Conservation (phyloP, 108 stramenopile genomes). For the Cylindrotheca fusiformis region DNA sequence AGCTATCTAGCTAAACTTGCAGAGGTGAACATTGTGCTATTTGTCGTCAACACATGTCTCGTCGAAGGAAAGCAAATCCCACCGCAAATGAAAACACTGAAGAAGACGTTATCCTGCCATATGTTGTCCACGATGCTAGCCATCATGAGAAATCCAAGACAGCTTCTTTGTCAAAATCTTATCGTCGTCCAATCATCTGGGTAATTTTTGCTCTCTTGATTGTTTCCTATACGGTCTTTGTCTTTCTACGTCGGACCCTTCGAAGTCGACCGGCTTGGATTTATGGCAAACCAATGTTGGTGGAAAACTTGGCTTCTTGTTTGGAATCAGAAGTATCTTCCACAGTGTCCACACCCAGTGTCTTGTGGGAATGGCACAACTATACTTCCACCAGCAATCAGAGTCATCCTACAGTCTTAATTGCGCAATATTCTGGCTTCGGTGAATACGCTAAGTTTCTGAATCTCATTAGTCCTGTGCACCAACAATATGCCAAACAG, state of each 20-base stretch:
- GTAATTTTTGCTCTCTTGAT: too few relatives aligned
- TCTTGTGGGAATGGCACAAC: slow-evolving; percentile 13
- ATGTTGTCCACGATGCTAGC: too few relatives aligned
- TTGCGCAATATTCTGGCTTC: slow-evolving; percentile 37
- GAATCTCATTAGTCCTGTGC: slow-evolving; percentile 22
- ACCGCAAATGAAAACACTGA: too few relatives aligned
- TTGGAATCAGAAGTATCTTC: not conserved
- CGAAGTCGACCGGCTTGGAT: slow-evolving; percentile 24
- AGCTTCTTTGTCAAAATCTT: too few relatives aligned
- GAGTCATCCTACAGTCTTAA: slow-evolving; percentile 14
- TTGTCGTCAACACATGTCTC: too few relatives aligned
- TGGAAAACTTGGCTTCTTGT: not conserved
- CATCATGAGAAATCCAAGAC: too few relatives aligned
- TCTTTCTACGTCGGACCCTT: not conserved
- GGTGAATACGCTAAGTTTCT: slow-evolving; percentile 24
- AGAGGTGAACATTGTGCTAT: too few relatives aligned
- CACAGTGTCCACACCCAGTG: not conserved
- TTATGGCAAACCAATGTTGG: slow-evolving; percentile 20
- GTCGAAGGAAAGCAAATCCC: too few relatives aligned
- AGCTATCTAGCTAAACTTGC: too few relatives aligned
- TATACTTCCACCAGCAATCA: not conserved
- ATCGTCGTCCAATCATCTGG: too few relatives aligned
- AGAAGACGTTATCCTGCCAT: too few relatives aligned
- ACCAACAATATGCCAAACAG: slow-evolving; percentile 23
- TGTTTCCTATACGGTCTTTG: not conserved